Conservation (phyloP, 2,329 filamentous ascomycete species). For the Scytalidium lignicola region DNA sequence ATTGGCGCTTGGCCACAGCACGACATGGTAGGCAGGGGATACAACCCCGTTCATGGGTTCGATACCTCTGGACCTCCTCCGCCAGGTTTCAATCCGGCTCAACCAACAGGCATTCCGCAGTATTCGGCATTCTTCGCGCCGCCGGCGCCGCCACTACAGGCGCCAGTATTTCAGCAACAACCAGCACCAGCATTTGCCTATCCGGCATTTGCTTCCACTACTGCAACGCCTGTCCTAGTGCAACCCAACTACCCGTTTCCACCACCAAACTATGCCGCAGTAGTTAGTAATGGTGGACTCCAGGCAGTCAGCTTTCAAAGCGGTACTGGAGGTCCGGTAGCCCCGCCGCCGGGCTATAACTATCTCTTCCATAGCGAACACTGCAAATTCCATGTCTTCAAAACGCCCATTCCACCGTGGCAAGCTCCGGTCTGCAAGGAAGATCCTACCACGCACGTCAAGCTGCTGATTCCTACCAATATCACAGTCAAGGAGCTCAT, state of each 20-base stretch:
- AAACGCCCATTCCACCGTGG: constrained; percentile 43
- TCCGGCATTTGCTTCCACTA: neutral
- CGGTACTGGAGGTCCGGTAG: constrained; percentile 50
- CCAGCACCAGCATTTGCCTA: neutral
- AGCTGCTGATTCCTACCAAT: constrained; percentile 43
- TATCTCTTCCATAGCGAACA: constrained; percentile 55
- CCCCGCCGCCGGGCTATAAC: constrained; percentile 56
- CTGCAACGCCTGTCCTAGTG: neutral
- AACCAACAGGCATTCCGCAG: neutral
- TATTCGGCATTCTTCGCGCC: neutral
- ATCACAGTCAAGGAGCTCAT: constrained; percentile 53
- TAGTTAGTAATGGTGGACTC: constrained; percentile 27
- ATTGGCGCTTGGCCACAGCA: neutral
- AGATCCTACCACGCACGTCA: constrained; percentile 42
- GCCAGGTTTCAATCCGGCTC: constrained; percentile 6
- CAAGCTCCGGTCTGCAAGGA: constrained; percentile 33
- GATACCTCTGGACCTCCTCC: constrained; percentile 19
- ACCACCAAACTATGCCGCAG: neutral
- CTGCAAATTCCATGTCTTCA: constrained; percentile 56
- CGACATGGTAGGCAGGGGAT: constrained; percentile 14
- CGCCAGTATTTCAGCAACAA: neutral
- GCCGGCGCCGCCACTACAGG: neutral
- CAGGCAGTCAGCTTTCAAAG: constrained; percentile 50
- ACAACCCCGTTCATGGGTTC: constrained; percentile 21
- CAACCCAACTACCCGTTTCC: neutral